phyloP scores from a whole-genome alignment of 768 basidiomycete genomes.

The Leccinellum albellum region DNA sequence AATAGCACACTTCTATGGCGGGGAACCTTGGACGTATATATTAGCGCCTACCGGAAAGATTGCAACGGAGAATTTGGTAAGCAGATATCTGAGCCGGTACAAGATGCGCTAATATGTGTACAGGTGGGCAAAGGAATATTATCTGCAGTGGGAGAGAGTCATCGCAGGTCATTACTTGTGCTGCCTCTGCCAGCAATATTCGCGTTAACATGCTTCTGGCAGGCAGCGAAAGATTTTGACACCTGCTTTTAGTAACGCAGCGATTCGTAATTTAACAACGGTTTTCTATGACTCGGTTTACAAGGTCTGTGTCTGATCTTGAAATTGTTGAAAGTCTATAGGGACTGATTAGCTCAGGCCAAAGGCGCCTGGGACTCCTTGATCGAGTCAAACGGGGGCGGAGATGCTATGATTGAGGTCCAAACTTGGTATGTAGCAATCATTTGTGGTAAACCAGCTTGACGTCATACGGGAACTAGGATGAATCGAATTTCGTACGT shows the following conservation, averaged over 20 bases:
- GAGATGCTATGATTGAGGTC: conserved; percentile 41
- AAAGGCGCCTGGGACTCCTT: conserved; percentile 32
- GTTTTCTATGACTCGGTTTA: conserved; percentile 42
- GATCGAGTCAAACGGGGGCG: conserved; percentile 21
- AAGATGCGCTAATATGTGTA: not conserved
- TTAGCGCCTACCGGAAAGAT: conserved; percentile 19
- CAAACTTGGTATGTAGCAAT: conserved; percentile 39
- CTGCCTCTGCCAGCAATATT: conserved; percentile 19
- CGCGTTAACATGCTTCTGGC: not conserved
- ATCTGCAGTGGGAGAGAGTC: conserved; percentile 40
- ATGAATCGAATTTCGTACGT: conserved; percentile 46
- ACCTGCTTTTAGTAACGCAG: conserved; percentile 40
- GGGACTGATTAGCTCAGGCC: conserved; percentile 12
- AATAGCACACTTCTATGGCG: conserved; percentile 45
- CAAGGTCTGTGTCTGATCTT: conserved; percentile 31
- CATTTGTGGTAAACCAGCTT: not conserved
- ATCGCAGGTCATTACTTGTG: conserved; percentile 33
- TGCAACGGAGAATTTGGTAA: conserved; percentile 24
- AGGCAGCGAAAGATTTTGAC: conserved; percentile 38
- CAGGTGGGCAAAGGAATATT: conserved; percentile 37
- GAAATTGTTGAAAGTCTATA: not conserved
- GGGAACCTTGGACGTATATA: conserved; percentile 41
- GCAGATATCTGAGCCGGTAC: not conserved
- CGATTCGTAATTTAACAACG: conserved; percentile 34
- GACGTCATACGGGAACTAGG: conserved; percentile 16